Base-by-base conservation (phyloP, 2,329 filamentous ascomycete genomes). In the Colletotrichum phormii region DNA sequence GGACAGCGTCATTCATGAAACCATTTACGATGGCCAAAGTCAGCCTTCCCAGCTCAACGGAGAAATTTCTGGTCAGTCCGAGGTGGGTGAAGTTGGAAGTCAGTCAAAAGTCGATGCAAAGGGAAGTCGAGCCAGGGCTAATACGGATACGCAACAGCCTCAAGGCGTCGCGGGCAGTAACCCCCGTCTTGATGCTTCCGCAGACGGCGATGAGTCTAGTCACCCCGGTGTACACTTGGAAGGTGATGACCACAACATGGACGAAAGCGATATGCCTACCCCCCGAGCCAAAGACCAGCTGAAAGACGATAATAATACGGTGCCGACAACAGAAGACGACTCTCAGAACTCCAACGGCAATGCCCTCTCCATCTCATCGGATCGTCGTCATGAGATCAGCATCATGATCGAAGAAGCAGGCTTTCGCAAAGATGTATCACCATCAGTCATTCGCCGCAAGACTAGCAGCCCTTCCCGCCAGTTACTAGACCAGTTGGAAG, bases 361-460 rank as follows among this genome's bases (percentile, higher is more conserved):
- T 33, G 60, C 60, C 22, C 67, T 77, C 9, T 76, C 82, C 22
- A 81, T 78, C 46, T 79, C 73, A 71, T 82, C 75, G 77, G 82
- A 75, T 77, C 81, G 74, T 24, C 79, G 81, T 12, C 82, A 86
- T 12, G 70, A 72, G 29, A 86, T 87, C 51, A 83, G 82, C 59
- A 76, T 82, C 54, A 78, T 88, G 60, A 87, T 88, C 53, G 82
- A 81, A 61, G 84, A 88, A 60, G 86, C 85, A 15, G 86, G 86
- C 4, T 88, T 87, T 76, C 80, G 84, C 46, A 84, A 84, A 26
- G 82, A 82, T 22, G 76, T 87, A 55, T 82, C 84, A 62, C 83
- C 84, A 4, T 81, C 85, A 15, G 74, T 82, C 26, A 71, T 67
- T 54, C 74, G 68, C 53, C 60, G 57, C 49, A 54, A 15, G 72